A percentile compares a stretch with the other conserved stretches of the same genome.
These are phyloP conservation scores for Wickerhamiella sergipiensis DNA, from an alignment of 805 yeast genomes.

Conservation along the genomic window DNA sequence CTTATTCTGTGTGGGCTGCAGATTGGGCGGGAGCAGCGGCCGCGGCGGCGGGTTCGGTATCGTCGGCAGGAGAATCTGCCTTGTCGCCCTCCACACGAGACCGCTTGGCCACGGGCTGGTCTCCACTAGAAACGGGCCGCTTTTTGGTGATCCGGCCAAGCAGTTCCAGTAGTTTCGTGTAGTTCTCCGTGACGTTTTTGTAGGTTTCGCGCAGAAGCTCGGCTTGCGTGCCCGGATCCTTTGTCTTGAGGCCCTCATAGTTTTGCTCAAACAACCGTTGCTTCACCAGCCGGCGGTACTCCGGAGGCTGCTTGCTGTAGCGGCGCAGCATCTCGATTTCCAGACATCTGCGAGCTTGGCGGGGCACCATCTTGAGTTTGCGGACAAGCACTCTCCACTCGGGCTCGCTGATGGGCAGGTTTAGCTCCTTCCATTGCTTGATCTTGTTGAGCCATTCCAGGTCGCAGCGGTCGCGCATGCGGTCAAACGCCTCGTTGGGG, in stretches of 20 bases:
- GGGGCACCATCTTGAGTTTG: constrained; percentile 47
- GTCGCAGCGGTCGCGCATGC: constrained; percentile 74
- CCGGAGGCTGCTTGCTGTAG: constrained; percentile 16
- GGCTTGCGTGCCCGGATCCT: constrained; percentile 66
- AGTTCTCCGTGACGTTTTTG: constrained; percentile 7
- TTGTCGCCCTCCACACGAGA: background rate
- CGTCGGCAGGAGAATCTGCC: background rate
- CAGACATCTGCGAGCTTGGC: constrained; percentile 63
- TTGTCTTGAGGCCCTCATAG: constrained; percentile 58
- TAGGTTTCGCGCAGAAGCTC: constrained; percentile 60
- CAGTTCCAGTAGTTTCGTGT: background rate
- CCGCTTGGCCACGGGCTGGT: background rate
- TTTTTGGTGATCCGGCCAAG: background rate
- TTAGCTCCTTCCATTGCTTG: constrained; percentile 5
- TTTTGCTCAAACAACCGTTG: constrained; percentile 65
- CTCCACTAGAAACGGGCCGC: background rate
- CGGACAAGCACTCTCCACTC: constrained; percentile 12
- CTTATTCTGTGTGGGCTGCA: background rate
- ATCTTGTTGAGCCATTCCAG: constrained; percentile 23
- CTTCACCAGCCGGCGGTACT: constrained; percentile 48
- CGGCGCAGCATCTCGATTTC: constrained; percentile 56
- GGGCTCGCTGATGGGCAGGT: constrained; percentile 24
- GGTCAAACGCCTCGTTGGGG: constrained; percentile 87
- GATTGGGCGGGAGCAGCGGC: background rate
- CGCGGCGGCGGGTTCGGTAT: background rate